Evolutionary conservation across 257 asterid genomes (phyloP).

Genomic region (Lycium barbarum): DNA sequence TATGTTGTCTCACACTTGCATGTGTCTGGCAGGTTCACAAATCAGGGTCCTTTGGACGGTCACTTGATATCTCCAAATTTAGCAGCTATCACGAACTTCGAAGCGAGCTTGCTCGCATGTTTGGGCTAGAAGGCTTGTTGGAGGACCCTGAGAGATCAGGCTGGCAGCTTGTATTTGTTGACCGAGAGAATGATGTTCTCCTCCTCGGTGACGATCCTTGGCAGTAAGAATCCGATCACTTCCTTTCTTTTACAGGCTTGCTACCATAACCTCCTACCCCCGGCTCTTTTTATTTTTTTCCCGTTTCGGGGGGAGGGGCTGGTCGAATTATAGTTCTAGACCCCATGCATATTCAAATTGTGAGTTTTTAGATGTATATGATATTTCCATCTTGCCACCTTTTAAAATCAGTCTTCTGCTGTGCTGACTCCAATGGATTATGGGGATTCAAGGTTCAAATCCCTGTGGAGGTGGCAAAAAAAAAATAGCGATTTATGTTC

Average conservation of each 20-base stretch:
- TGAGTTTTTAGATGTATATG: neutral
- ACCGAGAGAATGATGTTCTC: conserved; percentile 95
- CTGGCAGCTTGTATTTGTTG: conserved; percentile 99
- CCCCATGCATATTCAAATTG: neutral
- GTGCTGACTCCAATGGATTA: neutral
- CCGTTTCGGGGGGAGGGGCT: neutral
- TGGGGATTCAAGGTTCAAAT: conserved; percentile 6
- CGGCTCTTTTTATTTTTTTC: neutral
- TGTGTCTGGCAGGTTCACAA: conserved; percentile 76
- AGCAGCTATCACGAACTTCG: conserved; percentile 94
- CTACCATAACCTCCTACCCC: neutral
- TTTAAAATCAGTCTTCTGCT: conserved; percentile 8
- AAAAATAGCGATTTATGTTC: neutral
- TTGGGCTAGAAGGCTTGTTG: conserved; percentile 91
- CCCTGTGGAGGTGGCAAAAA: neutral
- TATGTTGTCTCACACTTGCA: conserved; percentile 18
- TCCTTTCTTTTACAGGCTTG: conserved; percentile 14
- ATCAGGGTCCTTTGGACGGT: conserved; percentile 89
- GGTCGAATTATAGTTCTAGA: neutral
- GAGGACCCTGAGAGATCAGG: conserved; percentile 99
- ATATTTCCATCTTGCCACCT: neutral
- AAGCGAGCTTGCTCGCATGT: conserved; percentile 89
- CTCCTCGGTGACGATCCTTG: conserved; percentile 99
- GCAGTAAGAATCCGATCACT: conserved; percentile 69
- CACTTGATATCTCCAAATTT: conserved; percentile 89